Evolutionary conservation across 345 rosid genomes (phyloP).

Genomic region (Noccaea bulbosa): DNA sequence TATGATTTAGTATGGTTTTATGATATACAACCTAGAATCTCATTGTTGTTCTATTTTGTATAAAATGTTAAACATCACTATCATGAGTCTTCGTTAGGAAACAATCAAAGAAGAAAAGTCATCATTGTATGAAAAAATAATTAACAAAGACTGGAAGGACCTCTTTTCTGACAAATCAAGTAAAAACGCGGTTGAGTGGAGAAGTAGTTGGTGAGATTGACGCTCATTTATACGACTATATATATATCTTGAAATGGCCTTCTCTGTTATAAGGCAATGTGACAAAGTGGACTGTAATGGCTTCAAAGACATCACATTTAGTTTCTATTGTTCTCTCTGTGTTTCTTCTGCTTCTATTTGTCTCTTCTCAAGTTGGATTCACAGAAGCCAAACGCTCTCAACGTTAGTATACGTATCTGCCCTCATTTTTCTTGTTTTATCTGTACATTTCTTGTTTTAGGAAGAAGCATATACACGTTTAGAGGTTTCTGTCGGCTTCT

Average conservation of each 20-base stretch:
- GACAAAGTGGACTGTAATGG: conserved; percentile 18
- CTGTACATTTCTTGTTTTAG: not conserved
- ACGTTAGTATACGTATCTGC: conserved; percentile 14
- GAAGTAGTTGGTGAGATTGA: not conserved
- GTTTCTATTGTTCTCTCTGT: conserved; percentile 11
- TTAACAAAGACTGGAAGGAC: not conserved
- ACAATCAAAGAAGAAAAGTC: not conserved
- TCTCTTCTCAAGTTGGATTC: conserved; percentile 21
- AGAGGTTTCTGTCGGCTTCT: not conserved
- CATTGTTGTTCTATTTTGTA: too few relatives aligned
- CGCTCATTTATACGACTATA: not conserved
- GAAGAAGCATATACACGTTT: not conserved
- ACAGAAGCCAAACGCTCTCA: not conserved
- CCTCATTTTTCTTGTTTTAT: not conserved
- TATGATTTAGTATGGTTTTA: too few relatives aligned
- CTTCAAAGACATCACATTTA: not conserved
- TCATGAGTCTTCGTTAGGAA: too few relatives aligned
- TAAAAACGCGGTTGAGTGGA: not conserved
- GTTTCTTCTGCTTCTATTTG: not conserved
- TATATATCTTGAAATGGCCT: not conserved
- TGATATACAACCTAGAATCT: too few relatives aligned
- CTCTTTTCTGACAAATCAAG: not conserved
- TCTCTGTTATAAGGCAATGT: conserved; percentile 1
- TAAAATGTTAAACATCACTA: too few relatives aligned
- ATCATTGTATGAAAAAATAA: not conserved